A percentile compares a stretch with the other conserved stretches of the same genome.
phyloP scores from a whole-genome alignment of 805 yeast species.

The Myxozyma neglecta region DNA sequence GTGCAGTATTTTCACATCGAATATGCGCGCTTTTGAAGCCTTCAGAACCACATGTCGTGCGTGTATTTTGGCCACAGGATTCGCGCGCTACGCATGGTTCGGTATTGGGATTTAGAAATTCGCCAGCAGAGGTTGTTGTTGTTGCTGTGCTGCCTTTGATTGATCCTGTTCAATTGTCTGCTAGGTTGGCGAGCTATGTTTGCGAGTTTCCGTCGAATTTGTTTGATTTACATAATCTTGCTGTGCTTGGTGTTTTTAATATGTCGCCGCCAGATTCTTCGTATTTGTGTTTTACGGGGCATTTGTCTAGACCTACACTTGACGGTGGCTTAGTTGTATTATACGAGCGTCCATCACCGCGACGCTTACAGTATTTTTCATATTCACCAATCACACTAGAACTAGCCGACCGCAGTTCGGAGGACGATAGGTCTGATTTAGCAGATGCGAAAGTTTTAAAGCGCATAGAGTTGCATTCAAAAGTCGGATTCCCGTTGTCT shows the following conservation, averaged over 20 bases:
- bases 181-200: too few relatives aligned
- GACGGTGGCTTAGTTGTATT: slow-evolving; percentile 42
- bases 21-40: background rate
- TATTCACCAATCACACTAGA: slow-evolving; percentile 69
- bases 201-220: background rate
- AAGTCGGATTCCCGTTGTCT: slow-evolving; percentile 17
- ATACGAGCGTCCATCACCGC: slow-evolving; percentile 72
- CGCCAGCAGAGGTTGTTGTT: slow-evolving; percentile 30
- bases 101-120: slow-evolving; percentile 32
- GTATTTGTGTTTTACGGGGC: too few relatives aligned
- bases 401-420: slow-evolving; percentile 40
- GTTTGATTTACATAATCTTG: slow-evolving; percentile 17
- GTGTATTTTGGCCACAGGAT: slow-evolving; percentile 34
- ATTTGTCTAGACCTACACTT: too few relatives aligned
- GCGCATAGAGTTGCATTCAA: slow-evolving; percentile 32
- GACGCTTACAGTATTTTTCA: slow-evolving; percentile 74
- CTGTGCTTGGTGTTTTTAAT: slow-evolving; percentile 24
- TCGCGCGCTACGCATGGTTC: background rate
- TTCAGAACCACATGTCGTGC: slow-evolving; percentile 3
- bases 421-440: slow-evolving; percentile 32
- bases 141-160: slow-evolving; percentile 10
- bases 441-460: slow-evolving; percentile 32
- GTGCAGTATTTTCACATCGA: slow-evolving; percentile 15
- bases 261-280: background rate
- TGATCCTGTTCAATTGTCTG: background rate